phyloP scores from a whole-genome alignment of 805 yeast species.

The Spathaspora sp. region DNA sequence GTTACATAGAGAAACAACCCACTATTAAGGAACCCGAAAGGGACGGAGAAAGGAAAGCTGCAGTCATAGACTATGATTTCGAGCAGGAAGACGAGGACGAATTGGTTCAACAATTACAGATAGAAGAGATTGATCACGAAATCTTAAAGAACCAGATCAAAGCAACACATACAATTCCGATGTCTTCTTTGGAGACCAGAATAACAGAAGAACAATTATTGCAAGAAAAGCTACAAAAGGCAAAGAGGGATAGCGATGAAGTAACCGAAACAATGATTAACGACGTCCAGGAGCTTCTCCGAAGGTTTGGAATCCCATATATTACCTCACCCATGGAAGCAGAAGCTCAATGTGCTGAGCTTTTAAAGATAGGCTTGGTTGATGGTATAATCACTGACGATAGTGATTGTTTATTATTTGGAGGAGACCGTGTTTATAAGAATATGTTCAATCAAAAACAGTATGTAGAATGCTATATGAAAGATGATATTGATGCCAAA shows the following conservation, averaged over 20 bases:
- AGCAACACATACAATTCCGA: conserved; percentile 14
- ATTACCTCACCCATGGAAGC: conserved; percentile 98
- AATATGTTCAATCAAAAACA: conserved; percentile 93
- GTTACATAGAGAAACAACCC: not conserved
- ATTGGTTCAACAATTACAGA: conserved; percentile 54
- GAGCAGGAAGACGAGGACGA: conserved; percentile 77
- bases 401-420: conserved; percentile 93
- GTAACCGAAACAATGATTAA: conserved; percentile 81
- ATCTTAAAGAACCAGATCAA: conserved; percentile 45
- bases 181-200: conserved; percentile 26
- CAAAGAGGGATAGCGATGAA: conserved; percentile 85
- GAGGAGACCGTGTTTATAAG: conserved; percentile 78
- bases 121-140: conserved; percentile 73
- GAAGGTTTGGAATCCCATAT: conserved; percentile 90
- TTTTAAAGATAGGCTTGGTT: conserved; percentile 64
- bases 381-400: conserved; percentile 98
- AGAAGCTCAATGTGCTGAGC: conserved; percentile 94
- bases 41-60: conserved; percentile 11
- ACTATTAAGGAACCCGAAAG: not conserved
- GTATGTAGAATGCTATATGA: conserved; percentile 80
- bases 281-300: conserved; percentile 85
- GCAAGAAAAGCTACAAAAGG: conserved; percentile 60
- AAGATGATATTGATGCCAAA: conserved; percentile 53
- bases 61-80: conserved; percentile 56
- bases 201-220: conserved; percentile 45